Evolutionary conservation across 2,329 filamentous ascomycete genomes (phyloP).

Genomic region (Colletotrichum viniferum): DNA sequence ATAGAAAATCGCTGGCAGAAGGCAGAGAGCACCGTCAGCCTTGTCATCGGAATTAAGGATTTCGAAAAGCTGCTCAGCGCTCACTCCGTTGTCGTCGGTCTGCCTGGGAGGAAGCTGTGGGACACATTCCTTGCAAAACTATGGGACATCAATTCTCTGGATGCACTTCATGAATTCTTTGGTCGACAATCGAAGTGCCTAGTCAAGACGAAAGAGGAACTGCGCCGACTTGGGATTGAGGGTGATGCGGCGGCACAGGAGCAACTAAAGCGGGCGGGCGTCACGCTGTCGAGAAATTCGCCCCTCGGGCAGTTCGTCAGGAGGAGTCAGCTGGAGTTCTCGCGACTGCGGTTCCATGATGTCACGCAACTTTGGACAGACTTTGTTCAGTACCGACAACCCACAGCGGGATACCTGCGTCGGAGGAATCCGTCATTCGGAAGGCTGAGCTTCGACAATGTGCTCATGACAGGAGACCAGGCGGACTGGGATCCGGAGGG

Average conservation of each 20-base stretch:
- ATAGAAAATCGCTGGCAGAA: constrained; percentile 47
- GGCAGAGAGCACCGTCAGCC: constrained; percentile 53
- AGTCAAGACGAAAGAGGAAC: constrained; percentile 65
- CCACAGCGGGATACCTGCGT: constrained; percentile 71
- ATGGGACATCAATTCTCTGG: constrained; percentile 83
- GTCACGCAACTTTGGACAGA: constrained; percentile 79
- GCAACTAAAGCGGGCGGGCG: constrained; percentile 43
- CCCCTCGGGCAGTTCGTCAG: constrained; percentile 84
- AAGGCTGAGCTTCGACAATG: constrained; percentile 61
- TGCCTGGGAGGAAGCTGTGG: constrained; percentile 84
- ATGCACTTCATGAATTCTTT: constrained; percentile 82
- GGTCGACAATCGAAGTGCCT: constrained; percentile 62
- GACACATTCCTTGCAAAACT: constrained; percentile 81
- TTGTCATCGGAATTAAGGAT: constrained; percentile 60
- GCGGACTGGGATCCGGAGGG: constrained; percentile 53
- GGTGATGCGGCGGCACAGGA: constrained; percentile 39
- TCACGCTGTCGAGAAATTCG: constrained; percentile 73
- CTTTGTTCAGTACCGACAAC: constrained; percentile 81
- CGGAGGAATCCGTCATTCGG: constrained; percentile 65
- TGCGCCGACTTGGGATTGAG: constrained; percentile 56
- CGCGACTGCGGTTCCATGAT: constrained; percentile 80
- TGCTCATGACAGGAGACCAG: constrained; percentile 53
- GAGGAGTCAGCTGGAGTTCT: constrained; percentile 78
- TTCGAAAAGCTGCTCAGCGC: constrained; percentile 63
- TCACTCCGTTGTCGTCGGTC: constrained; percentile 55